Base-by-base conservation (phyloP, 1,284 basidiomycete species). In the Neonothopanus nambi region DNA sequence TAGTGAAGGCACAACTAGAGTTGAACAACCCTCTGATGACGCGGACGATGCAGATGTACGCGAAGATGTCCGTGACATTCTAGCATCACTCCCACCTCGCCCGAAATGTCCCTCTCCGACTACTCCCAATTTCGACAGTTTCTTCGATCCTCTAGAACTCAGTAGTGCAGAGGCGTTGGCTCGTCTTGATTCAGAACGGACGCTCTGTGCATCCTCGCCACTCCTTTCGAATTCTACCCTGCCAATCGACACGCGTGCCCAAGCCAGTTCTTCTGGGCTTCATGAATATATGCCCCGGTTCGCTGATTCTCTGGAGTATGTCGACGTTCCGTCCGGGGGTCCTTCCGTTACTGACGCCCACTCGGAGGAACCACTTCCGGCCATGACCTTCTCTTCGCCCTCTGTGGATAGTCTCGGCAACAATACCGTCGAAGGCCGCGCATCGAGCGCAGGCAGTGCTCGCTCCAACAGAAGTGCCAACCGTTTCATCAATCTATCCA, bases 11-110 rank as follows among this genome's bases (percentile, higher is more conserved):
- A 5, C 26, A 11, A 28, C 26, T 5, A 28, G 26, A 28, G 26
- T 28, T 28, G 26, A 28, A 28, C n/a, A n/a, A 30, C 23, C n/a
- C n/a, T n/a, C n/a, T n/a, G 17, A 37, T 13, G 24, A 5, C 20
- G 7, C 26, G 24, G 17, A 26, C 28, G 41, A 18, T 37, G 9
- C 20, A n/a, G 9, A 12, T n/a, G 17, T 5, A 18, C 3, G 26
- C 17, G 35, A 46, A 30, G 13, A 28, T 28, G 11, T 28, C 11
- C 30, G 38, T n/a, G 21, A 35, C n/a, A 46, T 18, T 2, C 20
- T 26, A 18, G 52, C 28, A 30, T 39, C 15, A 24, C 24, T 53
- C 7, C 46, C 52, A 35, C 44, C 52, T 43, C 52, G 38, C 23
- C 28, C 33, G 11, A 35, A 23, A 3, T 53, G 38, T 20, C 44